Percentiles rank a stretch among this genome's conserved stretches.
phyloP scores from a whole-genome alignment of 2,329 filamentous ascomycete genomes.

The Eurotiales sp. region DNA sequence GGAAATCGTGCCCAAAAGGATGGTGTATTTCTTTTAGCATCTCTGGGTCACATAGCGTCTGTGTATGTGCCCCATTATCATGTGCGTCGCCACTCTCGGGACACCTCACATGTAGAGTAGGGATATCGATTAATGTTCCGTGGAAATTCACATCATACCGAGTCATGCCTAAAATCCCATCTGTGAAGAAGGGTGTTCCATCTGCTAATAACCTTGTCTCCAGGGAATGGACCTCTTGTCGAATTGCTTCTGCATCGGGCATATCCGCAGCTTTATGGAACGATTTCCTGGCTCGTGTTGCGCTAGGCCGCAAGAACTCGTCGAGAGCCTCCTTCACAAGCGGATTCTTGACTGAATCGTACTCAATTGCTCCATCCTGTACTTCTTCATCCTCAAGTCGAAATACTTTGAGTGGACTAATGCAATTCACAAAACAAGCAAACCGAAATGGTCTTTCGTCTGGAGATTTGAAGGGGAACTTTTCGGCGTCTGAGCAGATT shows the following conservation, averaged over 20 bases:
- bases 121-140: constrained; percentile 17
- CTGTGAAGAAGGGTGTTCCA: constrained; percentile 15
- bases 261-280: constrained; percentile 15
- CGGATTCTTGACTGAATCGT: constrained; percentile 10
- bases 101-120: constrained; percentile 17
- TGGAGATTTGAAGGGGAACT: constrained; percentile 18
- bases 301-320: constrained; percentile 17
- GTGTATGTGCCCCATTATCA: constrained; percentile 15
- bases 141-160: constrained; percentile 12
- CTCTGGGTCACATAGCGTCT: constrained; percentile 16
- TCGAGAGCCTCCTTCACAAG: constrained; percentile 15
- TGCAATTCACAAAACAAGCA: constrained; percentile 19
- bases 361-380: constrained; percentile 12
- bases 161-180: constrained; percentile 13
- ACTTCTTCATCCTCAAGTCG: constrained; percentile 13
- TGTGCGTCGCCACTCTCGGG: constrained; percentile 14
- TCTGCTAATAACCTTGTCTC: constrained; percentile 15
- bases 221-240: constrained; percentile 13
- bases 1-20: constrained; percentile 19
- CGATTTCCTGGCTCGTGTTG: constrained; percentile 17
- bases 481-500: constrained; percentile 14
- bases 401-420: constrained; percentile 19
- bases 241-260: constrained; percentile 16
- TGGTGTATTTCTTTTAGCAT: constrained; percentile 16
- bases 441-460: constrained; percentile 19